Evolutionary conservation across 148 eudicot species (phyloP), one percentile per base, ranked within the genome.

Genomic region (Hydrangea macrophylla): DNA sequence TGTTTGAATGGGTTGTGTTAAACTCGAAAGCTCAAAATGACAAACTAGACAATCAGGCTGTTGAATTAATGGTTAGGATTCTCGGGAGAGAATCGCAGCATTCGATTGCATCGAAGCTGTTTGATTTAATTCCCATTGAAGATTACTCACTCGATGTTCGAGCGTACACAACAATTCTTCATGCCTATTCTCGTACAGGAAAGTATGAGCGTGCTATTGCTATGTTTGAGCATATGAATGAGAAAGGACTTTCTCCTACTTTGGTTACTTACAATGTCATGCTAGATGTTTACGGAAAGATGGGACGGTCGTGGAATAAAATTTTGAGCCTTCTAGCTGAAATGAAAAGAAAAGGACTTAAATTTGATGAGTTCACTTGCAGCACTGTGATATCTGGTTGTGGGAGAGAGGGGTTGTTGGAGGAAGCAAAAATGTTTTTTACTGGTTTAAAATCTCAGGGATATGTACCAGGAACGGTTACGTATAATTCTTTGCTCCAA

Each of bases 321-420:
- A 35, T 35, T 35, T 35, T 35, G 8, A 35, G 39, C 39, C 39
- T 35, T 3, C 6, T 35, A 8, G 39, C 4, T 35, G 39, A 35
- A 35, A 35, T 35, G 39, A 35, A 8, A 35, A 35, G 39, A 4
- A 35, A 35, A 35, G 8, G 39, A 35, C 39, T 35, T 8, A 8
- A 35, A 8, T 35, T 35, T 35, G 39, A 35, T 35, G 39, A 35
- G 39, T 35, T 35, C 8, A 35, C 39, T 35, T 35, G 39, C 39
- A 35, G 39, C 39, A 35, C 39, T 8, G 39, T 35, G 39, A 35
- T 35, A 35, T 35, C 98, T 12, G 98, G 96, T 39, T 92, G 96
- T 83, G 98, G 90, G 18, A 86, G 96, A 73, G 98, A 92, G 64
- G 94, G 98, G 2, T 67, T 88, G 84, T 75, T 92, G 73, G 87